Evolutionary conservation across 116 monocot species (phyloP), one percentile per base, ranked within the genome.

Genomic region (Thalassia testudinum): DNA sequence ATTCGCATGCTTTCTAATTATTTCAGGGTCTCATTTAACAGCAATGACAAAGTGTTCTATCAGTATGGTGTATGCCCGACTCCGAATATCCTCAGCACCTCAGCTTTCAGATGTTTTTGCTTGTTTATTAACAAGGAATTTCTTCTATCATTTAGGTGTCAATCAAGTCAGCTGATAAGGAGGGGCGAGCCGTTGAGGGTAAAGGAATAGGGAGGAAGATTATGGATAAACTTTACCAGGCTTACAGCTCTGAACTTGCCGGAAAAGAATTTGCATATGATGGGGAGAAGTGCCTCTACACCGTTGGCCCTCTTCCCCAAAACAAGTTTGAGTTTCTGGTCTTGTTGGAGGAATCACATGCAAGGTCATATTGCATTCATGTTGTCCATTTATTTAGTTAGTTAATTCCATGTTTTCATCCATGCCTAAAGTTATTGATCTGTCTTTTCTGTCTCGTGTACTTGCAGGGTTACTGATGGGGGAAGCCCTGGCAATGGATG

Each of bases 241-340:
- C 73, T 7, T 85, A 81, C 17, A 59, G 63, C 26, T 65, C 68
- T 7, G 91, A 91, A 27, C 81, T 85, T 70, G 73, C 51, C 10
- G 70, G 74, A 28, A 91, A 91, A 50, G 37, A 68, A 0, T 78
- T 81, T 76, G 85, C 73, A 15, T 85, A 78, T 56, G 91, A 91
- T 72, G 91, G 91, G 12, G 85, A 85, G 23, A 91, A 76, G 54
- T 70, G 66, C 21, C 64, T 91, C 25, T 85, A 75, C 56, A 85
- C 85, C 17, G 68, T 85, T 44, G 81, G 91, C 3, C 43, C 78
- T 45, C 69, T 91, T 25, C 81, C 81, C 19, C 70, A 76, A 43
- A 76, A 78, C 30, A 68, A 63, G 44, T 64, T 71, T 17, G 81
- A 85, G 38, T 85, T 85, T 44, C 50, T 24, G n/a, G 81, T 85